Evolutionary conservation across 768 basidiomycete species (phyloP), one percentile per base, ranked within the genome.

Genomic region (Lentinula sp.): DNA sequence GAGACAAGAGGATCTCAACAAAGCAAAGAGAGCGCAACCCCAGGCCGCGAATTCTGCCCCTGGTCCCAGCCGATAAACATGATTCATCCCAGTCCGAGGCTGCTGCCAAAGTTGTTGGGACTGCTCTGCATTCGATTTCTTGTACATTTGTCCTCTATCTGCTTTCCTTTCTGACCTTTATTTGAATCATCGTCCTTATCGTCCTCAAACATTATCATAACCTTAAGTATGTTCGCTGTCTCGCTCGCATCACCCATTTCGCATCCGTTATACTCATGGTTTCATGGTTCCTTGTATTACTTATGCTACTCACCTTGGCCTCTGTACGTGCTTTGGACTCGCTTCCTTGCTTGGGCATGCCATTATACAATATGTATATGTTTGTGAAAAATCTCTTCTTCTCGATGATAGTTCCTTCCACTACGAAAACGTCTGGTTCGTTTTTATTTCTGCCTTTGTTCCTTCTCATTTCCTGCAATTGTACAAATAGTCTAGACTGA

Each of bases 1-100:
- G 70, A 82, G 86, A 51, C 90, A 92, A 66, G 81, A 83, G 59
- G 83, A 84, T 56, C 65, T 76, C 23, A 59, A 71, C 32, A 78
- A 78, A 13, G 50, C 50, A 16, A 49, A 49, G 16, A 54, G 32
- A 41, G 48, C 41, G 23, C 55, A 56, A 56, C 5, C 37, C 5
- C 36, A 35, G 36, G 36, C 37, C 43, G 12, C 12, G 35, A 33
- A 28, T 16, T 18, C 51, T 33, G 51, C 51, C 28, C 41, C 55
- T 32, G 55, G 36, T 16, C 8, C 53, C 12, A 54, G 53, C n/a
- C 37, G 55, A 28, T 20, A 48, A n/a, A 20, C 1, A 48, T 48
- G 46, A 48, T 18, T 10, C 5, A 9, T 23, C 28, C 23, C 32
- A 12, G 55, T 35, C 50, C 5, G 35, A 15, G 4, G 35, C 18